Evolutionary conservation across 371 early-diverging fungal genomes (phyloP).

Genomic region (Dichotomocladium elegans): DNA sequence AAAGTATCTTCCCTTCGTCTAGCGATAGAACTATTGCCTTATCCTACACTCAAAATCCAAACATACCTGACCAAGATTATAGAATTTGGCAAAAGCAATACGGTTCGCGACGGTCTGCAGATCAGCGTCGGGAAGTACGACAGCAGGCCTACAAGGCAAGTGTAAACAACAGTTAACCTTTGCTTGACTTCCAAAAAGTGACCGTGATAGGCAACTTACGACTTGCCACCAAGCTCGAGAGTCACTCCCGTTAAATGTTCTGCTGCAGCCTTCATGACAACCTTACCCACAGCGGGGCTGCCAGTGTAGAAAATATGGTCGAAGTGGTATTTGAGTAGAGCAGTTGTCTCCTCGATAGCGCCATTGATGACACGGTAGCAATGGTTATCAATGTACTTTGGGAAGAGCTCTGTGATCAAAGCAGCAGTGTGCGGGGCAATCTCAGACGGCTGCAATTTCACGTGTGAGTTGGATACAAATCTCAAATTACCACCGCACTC

Average conservation of each 20-base stretch:
- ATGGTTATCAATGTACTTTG: constrained; percentile 69
- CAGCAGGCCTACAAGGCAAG: constrained; percentile 49
- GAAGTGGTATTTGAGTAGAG: constrained; percentile 64
- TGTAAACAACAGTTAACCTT: background rate
- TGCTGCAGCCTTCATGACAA: constrained; percentile 76
- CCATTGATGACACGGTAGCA: constrained; percentile 77
- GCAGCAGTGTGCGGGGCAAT: constrained; percentile 67
- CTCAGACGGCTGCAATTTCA: constrained; percentile 63
- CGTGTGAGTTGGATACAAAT: background rate
- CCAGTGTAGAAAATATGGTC: constrained; percentile 93
- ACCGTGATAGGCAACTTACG: constrained; percentile 23
- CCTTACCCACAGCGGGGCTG: constrained; percentile 69
- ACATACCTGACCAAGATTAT: constrained; percentile 77
- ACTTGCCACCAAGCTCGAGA: constrained; percentile 88
- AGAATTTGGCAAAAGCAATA: constrained; percentile 75
- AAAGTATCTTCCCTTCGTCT: background rate
- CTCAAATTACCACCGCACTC: background rate
- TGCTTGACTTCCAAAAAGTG: background rate
- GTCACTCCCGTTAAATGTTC: constrained; percentile 71
- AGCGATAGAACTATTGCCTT: too few species aligned
- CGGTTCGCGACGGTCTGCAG: constrained; percentile 63
- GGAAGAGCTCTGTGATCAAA: constrained; percentile 58
- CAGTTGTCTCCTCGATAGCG: constrained; percentile 73
- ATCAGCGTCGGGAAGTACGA: constrained; percentile 65
- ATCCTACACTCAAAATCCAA: too few species aligned